A percentile compares a stretch with the other conserved stretches of the same genome.
phyloP scores from a whole-genome alignment of 768 basidiomycete genomes.

The Lactarius akahatsu region DNA sequence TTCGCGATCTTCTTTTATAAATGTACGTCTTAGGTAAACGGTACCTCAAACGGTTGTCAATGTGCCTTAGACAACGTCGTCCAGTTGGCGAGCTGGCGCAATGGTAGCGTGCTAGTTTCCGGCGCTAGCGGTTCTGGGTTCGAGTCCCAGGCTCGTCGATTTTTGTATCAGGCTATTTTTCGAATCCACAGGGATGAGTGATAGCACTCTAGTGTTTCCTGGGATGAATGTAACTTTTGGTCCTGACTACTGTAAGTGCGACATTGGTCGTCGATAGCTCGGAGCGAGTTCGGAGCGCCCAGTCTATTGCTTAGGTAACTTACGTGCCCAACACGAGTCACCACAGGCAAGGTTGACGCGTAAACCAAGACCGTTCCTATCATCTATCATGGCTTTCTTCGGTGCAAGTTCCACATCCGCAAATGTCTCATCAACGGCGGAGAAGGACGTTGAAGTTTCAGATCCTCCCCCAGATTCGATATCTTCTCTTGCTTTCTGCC shows the following conservation, averaged over 20 bases:
- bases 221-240: too few relatives aligned
- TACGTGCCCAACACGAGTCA: slow-evolving; percentile 9
- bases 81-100: slow-evolving; percentile 54
- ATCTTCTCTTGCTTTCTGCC: slow-evolving; percentile 80
- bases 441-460: slow-evolving; percentile 78
- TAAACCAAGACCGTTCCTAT: not conserved
- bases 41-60: not conserved
- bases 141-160: slow-evolving; percentile 60
- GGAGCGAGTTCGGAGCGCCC: too few relatives aligned
- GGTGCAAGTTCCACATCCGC: slow-evolving; percentile 36
- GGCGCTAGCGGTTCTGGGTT: slow-evolving; percentile 64
- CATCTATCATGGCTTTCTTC: slow-evolving; percentile 52
- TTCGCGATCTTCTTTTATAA: too few relatives aligned
- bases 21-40: not conserved
- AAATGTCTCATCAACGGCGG: slow-evolving; percentile 42
- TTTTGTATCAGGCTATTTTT: slow-evolving; percentile 32
- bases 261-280: too few relatives aligned
- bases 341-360: not conserved
- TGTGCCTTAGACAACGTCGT: not conserved
- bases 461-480: slow-evolving; percentile 87
- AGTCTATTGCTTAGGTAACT: slow-evolving; percentile 30
- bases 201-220: not conserved
- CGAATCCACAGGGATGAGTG: slow-evolving; percentile 2
- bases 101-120: slow-evolving; percentile 68
- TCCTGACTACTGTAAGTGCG: too few relatives aligned